These are phyloP conservation scores for Saccharomycopsis amapae DNA, from an alignment of 805 yeast genomes.

Conservation along the genomic window DNA sequence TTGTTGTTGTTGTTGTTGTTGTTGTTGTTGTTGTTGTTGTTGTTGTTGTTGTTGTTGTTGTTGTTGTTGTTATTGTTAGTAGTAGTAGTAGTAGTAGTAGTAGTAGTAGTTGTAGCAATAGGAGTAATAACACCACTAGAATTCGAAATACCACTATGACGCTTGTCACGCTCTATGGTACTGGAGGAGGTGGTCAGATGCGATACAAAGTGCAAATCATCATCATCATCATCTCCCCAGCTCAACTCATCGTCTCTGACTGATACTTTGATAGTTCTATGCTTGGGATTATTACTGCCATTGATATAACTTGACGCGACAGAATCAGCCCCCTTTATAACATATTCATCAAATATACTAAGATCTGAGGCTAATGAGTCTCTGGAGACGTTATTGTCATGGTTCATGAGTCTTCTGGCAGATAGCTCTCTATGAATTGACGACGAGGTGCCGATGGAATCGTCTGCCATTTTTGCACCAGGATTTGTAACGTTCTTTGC, in stretches of 20 bases:
- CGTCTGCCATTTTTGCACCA: no score
- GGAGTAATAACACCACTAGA: neutral
- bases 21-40: no score
- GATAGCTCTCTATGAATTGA: no score
- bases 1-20: no score
- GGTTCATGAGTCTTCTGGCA: no score
- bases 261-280: constrained; percentile 9
- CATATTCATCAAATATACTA: constrained; percentile 11
- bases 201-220: neutral
- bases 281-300: constrained; percentile 1
- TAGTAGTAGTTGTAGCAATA: no score
- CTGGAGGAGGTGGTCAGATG: neutral
- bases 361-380: constrained; percentile 13
- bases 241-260: constrained; percentile 12
- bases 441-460: no score
- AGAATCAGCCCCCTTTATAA: neutral
- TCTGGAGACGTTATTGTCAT: constrained; percentile 4
- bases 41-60: constrained; percentile 5
- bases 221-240: neutral
- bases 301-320: neutral
- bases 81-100: neutral
- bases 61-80: constrained; percentile 4
- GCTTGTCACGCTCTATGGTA: neutral
- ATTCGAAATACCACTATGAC: neutral
- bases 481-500: no score